Conservation (phyloP, 768 basidiomycete species). For the Amanita polypyramis region DNA sequence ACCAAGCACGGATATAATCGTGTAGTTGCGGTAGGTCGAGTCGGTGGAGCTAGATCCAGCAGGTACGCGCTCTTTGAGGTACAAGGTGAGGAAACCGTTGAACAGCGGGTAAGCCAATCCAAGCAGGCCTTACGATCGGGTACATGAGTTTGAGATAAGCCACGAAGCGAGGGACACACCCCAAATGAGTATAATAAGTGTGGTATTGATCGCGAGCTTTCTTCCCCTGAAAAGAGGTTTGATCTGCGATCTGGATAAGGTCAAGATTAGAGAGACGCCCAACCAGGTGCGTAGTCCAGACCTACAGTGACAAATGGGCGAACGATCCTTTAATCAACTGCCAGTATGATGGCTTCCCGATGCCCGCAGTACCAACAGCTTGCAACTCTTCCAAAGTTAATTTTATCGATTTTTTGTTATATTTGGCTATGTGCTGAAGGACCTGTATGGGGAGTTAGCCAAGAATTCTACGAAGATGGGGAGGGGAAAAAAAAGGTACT, state of each 20-base stretch:
- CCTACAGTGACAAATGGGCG: conserved; percentile 30
- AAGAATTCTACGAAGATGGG: neutral
- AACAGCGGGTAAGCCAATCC: conserved; percentile 47
- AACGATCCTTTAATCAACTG: conserved; percentile 24
- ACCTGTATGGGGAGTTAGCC: conserved; percentile 19
- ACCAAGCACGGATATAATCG: conserved; percentile 36
- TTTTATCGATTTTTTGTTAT: conserved; percentile 33
- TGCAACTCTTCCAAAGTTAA: conserved; percentile 35
- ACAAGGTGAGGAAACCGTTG: conserved; percentile 40
- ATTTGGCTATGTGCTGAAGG: conserved; percentile 35
- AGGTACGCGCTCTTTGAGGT: conserved; percentile 25
- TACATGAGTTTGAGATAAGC: neutral
- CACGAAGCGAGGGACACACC: conserved; percentile 19
- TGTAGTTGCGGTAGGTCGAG: conserved; percentile 36
- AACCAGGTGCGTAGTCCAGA: too few species aligned
- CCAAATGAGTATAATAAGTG: conserved; percentile 40
- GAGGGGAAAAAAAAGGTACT: conserved; percentile 16
- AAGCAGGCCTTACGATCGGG: conserved; percentile 10
- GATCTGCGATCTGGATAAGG: conserved; percentile 30
- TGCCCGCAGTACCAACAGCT: conserved; percentile 14
- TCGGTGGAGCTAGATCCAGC: conserved; percentile 14
- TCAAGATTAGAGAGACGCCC: neutral
- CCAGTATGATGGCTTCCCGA: conserved; percentile 15
- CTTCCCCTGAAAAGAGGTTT: conserved; percentile 36
- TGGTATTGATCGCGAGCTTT: conserved; percentile 35